Evolutionary conservation across 257 asterid species (phyloP).

Genomic region (Solanum tarijense): DNA sequence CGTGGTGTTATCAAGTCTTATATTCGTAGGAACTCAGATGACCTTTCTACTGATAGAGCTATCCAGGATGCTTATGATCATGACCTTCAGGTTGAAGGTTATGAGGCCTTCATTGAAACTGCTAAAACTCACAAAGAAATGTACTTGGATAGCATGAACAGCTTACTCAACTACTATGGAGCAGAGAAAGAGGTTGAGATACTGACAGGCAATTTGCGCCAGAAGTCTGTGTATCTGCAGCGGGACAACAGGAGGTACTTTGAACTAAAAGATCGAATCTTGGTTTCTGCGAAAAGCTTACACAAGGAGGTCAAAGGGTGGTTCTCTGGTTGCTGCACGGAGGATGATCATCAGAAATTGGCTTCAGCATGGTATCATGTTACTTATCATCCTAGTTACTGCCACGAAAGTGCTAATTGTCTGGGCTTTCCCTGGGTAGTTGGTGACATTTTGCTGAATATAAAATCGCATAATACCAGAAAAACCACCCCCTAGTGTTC

Average conservation of each 20-base stretch:
- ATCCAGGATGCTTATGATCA: constrained; percentile 44
- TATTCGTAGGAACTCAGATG: constrained; percentile 5
- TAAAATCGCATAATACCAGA: constrained; percentile 27
- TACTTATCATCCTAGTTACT: constrained; percentile 49
- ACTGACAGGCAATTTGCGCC: constrained; percentile 59
- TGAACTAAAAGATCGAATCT: constrained; percentile 72
- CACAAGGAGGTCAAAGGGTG: constrained; percentile 66
- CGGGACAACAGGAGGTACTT: constrained; percentile 70
- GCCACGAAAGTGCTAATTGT: constrained; percentile 37
- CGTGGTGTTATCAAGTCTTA: constrained; percentile 39
- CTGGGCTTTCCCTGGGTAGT: constrained; percentile 88
- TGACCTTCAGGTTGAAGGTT: constrained; percentile 59
- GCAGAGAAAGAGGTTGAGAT: constrained; percentile 78
- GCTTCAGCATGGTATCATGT: constrained; percentile 91
- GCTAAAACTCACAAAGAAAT: constrained; percentile 54
- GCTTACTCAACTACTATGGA: constrained; percentile 52
- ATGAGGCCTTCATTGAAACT: constrained; percentile 27
- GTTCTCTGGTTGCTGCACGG: constrained; percentile 37
- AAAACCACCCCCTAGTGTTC: neutral
- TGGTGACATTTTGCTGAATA: constrained; percentile 56
- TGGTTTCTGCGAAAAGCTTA: constrained; percentile 59
- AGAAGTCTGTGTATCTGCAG: constrained; percentile 51
- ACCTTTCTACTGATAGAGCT: neutral
- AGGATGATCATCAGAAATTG: constrained; percentile 30
- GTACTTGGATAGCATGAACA: constrained; percentile 49